phyloP scores from a whole-genome alignment of 257 asterid genomes.

The Solanum phureja region DNA sequence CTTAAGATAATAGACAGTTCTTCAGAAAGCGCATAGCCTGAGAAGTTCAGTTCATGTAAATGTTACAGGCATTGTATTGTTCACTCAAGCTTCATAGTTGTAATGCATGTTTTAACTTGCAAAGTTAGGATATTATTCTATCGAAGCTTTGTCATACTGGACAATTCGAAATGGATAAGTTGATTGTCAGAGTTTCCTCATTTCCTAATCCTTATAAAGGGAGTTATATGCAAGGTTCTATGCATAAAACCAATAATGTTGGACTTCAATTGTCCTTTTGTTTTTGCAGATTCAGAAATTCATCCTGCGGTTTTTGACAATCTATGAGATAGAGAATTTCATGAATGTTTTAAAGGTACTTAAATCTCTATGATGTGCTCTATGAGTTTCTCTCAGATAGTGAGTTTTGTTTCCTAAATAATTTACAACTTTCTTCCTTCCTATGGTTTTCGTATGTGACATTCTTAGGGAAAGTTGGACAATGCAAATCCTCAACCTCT shows the following conservation, averaged over 20 bases:
- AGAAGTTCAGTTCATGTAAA: neutral
- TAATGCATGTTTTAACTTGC: neutral
- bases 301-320: constrained; percentile 41
- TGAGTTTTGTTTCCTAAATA: neutral
- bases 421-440: neutral
- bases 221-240: neutral
- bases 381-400: neutral
- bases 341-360: constrained; percentile 56
- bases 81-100: neutral
- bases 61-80: neutral
- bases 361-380: neutral
- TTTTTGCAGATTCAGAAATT: constrained; percentile 66
- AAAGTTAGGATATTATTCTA: neutral
- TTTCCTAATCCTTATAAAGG: neutral
- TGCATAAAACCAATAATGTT: neutral
- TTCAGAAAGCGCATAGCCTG: neutral
- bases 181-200: neutral
- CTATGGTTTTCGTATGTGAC: neutral
- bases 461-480: constrained; percentile 40
- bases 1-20: neutral
- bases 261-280: neutral
- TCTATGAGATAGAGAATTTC: constrained; percentile 48
- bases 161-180: neutral
- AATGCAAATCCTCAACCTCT: constrained; percentile 17
- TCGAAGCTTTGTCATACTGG: neutral